phyloP scores from a whole-genome alignment of 2,329 filamentous ascomycete genomes.

The Phialemonium atrogriseum region DNA sequence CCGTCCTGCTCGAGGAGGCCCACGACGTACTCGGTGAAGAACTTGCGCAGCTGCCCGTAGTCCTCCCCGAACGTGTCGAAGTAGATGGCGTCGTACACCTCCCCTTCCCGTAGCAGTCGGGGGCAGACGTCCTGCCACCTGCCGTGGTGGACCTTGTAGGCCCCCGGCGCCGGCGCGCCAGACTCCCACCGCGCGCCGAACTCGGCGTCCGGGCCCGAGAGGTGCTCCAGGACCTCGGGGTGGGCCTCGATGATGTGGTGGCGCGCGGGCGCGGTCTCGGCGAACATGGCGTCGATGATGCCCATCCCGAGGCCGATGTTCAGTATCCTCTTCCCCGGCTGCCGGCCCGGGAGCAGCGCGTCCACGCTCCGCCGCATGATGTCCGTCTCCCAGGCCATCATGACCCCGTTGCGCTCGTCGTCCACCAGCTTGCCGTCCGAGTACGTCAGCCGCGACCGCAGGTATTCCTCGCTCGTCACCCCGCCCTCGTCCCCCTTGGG shows the following conservation, averaged over 20 bases:
- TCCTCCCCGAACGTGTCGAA: slow-evolving; percentile 98
- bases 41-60: slow-evolving; percentile 73
- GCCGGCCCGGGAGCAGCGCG: slow-evolving; percentile 40
- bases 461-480: slow-evolving; percentile 59
- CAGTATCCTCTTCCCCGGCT: slow-evolving; percentile 57
- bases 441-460: slow-evolving; percentile 59
- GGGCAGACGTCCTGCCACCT: slow-evolving; percentile 77
- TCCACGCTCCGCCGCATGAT: slow-evolving; percentile 77
- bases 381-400: slow-evolving; percentile 88
- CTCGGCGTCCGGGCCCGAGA: slow-evolving; percentile 36
- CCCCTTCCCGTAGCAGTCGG: slow-evolving; percentile 55
- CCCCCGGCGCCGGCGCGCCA: slow-evolving; percentile 50
- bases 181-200: slow-evolving; percentile 50
- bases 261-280: slow-evolving; percentile 53
- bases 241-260: slow-evolving; percentile 89
- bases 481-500: slow-evolving; percentile 17
- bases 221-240: slow-evolving; percentile 62
- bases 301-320: slow-evolving; percentile 92
- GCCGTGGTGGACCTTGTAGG: slow-evolving; percentile 64
- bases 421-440: slow-evolving; percentile 62
- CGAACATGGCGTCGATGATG: slow-evolving; percentile 73
- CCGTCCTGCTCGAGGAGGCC: slow-evolving; percentile 64
- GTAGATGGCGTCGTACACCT: slow-evolving; percentile 81
- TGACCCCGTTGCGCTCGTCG: slow-evolving; percentile 70
- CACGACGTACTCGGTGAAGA: slow-evolving; percentile 84